These are phyloP conservation scores for Penicillium sp. DNA, from an alignment of 2,329 filamentous ascomycete genomes.

Conservation along the genomic window DNA sequence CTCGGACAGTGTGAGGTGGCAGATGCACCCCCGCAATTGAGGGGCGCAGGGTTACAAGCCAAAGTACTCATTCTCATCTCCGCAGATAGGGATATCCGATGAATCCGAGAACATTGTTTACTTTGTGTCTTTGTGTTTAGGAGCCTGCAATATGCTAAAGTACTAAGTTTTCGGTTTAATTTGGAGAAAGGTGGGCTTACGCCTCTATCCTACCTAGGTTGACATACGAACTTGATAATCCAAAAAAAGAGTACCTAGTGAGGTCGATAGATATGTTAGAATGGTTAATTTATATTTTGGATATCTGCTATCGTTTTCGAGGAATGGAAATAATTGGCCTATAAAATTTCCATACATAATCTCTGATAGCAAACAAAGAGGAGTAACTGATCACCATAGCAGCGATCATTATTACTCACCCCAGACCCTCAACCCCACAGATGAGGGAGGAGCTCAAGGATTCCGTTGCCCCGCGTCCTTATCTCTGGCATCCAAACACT, in stretches of 20 bases:
- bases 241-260: not conserved
- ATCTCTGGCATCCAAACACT: not conserved
- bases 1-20: slow-evolving; percentile 14
- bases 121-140: not conserved
- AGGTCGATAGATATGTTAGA: not conserved
- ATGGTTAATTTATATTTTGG: not conserved
- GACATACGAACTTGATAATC: too few species aligned
- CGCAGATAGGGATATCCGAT: not conserved
- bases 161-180: not conserved
- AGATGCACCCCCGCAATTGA: slow-evolving; percentile 27
- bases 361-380: not conserved
- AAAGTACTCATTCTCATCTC: not conserved
- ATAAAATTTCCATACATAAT: not conserved
- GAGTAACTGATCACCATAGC: slow-evolving; percentile 3
- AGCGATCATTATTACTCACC: not conserved
- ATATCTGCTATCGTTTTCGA: not conserved
- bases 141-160: not conserved
- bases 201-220: not conserved
- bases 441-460: not conserved
- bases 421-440: not conserved
- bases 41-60: not conserved
- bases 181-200: not conserved
- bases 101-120: not conserved
- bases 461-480: slow-evolving; percentile 1
- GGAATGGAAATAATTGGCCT: not conserved